Base-by-base conservation (phyloP, 352 stramenopile genomes). In the Vaucheria bursata region DNA sequence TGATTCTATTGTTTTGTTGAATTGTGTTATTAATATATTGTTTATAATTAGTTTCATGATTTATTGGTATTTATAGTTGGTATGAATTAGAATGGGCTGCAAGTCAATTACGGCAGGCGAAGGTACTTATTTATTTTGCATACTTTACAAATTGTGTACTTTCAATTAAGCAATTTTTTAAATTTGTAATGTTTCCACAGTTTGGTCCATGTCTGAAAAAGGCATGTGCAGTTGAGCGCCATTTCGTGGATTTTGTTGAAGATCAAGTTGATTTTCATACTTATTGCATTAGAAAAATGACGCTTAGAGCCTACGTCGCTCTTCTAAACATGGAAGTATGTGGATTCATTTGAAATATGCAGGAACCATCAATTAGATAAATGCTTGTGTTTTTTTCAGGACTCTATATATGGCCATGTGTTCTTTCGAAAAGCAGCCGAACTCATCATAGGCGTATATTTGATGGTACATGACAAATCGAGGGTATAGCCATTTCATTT, bases 231-330 rank as follows among this genome's bases (percentile, higher is more conserved):
- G 92, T 98, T 12, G 89, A 97, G 40, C 97, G 97, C 84, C 95
- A 98, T 87, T 98, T 98, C 78, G 90, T 94, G 74, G 94, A 98
- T 85, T 97, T 98, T 59, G 84, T 94, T 52, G 94, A 98, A 73
- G 94, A 99, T 88, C 94, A 98, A 85, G 98, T 99, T 76, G 95
- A 99, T 85, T 98, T 99, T 86, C 95, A 98, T 89, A 93, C 88
- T 64, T 99, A 98, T 85, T 98, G 95, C 80, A 91, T 98, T 79
- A 92, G 95, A 79, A 98, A 98, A 70, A 96, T 97, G 83, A 99
- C 95, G 33, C 85, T 98, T 65, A 89, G 94, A 49, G 87, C 94
- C 8, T 98, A 98, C 84, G 87, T 97, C 32, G 90, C 94, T 76
- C 89, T 98, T 80, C 86, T 98, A 59, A 88, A 91, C 78, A 91